Percentiles rank a stretch among this genome's conserved stretches.
Conservation (phyloP, 2,329 filamentous ascomycete species). For the Emydomyces testavorans region DNA sequence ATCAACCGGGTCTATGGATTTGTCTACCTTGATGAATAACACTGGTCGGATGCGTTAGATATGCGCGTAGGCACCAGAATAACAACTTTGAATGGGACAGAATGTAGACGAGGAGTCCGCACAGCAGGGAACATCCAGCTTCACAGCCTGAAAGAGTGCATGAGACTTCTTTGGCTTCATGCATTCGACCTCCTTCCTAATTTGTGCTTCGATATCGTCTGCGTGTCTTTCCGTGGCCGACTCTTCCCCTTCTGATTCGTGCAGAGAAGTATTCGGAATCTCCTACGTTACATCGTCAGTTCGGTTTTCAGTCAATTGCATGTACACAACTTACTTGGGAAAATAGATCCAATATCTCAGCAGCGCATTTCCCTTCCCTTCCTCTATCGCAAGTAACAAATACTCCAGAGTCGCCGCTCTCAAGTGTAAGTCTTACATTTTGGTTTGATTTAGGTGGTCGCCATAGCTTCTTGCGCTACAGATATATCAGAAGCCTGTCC, state of each 20-base stretch:
- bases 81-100: constrained; percentile 4
- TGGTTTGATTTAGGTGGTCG: constrained; percentile 18
- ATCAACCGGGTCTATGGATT: constrained; percentile 48
- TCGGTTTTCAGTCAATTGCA: neutral
- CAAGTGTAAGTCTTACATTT: constrained; percentile 22
- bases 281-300: constrained; percentile 12
- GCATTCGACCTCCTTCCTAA: constrained; percentile 46
- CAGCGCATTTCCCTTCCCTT: constrained; percentile 48
- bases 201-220: constrained; percentile 50
- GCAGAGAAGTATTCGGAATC: constrained; percentile 6
- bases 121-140: constrained; percentile 42
- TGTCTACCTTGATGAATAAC: constrained; percentile 46
- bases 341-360: constrained; percentile 48
- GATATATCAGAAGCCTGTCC: constrained; percentile 6
- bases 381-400: constrained; percentile 54
- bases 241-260: constrained; percentile 14
- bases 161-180: constrained; percentile 40
- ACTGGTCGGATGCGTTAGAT: constrained; percentile 33
- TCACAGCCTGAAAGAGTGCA: constrained; percentile 42
- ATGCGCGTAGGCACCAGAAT: constrained; percentile 10
- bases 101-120: constrained; percentile 17
- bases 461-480: constrained; percentile 20
- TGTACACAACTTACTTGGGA: constrained; percentile 35
- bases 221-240: constrained; percentile 27
- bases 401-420: constrained; percentile 47